These are phyloP conservation scores for Cytospora leucostoma DNA, from an alignment of 2,329 filamentous ascomycete genomes.

Conservation along the genomic window DNA sequence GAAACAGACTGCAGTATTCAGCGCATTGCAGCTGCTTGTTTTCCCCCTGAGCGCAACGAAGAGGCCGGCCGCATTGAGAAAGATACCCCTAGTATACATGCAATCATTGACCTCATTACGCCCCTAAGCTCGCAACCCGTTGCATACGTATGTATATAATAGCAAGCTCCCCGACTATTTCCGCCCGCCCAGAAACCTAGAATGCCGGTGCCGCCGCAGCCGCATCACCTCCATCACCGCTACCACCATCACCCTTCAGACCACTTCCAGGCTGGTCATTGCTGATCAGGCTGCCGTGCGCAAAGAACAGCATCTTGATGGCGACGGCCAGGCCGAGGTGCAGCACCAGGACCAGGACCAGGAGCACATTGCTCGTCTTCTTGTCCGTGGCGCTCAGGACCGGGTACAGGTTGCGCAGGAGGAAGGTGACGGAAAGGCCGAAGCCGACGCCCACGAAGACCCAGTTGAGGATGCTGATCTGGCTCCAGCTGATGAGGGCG, in stretches of 20 bases:
- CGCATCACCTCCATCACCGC: conserved; percentile 21
- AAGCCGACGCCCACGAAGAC: conserved; percentile 88
- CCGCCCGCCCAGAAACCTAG: background rate
- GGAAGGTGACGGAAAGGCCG: conserved; percentile 77
- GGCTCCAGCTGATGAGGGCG: conserved; percentile 87
- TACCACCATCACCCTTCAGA: conserved; percentile 7
- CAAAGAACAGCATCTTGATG: conserved; percentile 97
- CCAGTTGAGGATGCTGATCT: conserved; percentile 85
- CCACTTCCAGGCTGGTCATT: conserved; percentile 30
- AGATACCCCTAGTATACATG: conserved; percentile 18
- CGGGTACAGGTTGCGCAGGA: conserved; percentile 85
- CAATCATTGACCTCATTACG: conserved; percentile 18
- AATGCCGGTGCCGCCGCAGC: conserved; percentile 19
- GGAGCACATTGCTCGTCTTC: conserved; percentile 84
- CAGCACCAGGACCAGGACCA: conserved; percentile 79
- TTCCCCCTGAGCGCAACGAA: background rate
- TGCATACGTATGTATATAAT: background rate
- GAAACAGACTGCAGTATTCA: background rate
- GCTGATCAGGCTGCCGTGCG: conserved; percentile 65
- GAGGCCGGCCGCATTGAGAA: conserved; percentile 6
- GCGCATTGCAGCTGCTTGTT: conserved; percentile 6
- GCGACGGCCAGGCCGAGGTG: conserved; percentile 90
- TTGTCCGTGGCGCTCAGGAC: conserved; percentile 90
- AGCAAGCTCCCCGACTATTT: background rate
- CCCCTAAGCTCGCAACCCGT: conserved; percentile 5